Base-by-base conservation (phyloP, 2,329 filamentous ascomycete species). In the Pseudodiploospora longispora region DNA sequence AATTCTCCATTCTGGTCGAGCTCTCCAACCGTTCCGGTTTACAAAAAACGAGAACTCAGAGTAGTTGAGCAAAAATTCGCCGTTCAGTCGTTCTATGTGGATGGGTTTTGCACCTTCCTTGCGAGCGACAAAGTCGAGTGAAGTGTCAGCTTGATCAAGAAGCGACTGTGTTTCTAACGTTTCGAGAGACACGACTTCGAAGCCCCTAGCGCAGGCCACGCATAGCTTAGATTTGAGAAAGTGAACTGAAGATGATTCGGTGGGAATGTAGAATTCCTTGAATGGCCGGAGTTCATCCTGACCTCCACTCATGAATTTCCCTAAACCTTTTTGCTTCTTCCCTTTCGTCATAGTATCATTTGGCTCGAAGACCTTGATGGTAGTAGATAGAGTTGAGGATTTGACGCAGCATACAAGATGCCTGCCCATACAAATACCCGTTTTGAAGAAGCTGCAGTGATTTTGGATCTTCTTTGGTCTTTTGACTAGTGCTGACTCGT, bases 31-130 rank as follows among this genome's bases (percentile, higher is more conserved):
- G 63, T 98, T 97, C 57, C 93, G 82, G 67, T 98, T 97, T 61
- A 98, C 93, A 59, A 97, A 98, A 78, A 98, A 98, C 9, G 88
- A 95, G 67, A 96, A 98, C 63, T 98, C 93, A 4, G 88, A 93
- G 69, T 98, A 98, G 66, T 96, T 97, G 51, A 98, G 82, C 54
- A 98, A 67, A 73, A 98, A 98, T 61, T 98, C 93, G 62, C 91
- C 90, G 55, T 94, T 94, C 61, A 97, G 83, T 38, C 93, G 85
- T 66, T 98, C 94, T 54, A 98, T 97, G 59, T 97, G 91, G 52
- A 98, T 94, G 3, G 93, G 91, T 62, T 87, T 89, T 57, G 93
- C 87, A 57, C 87, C 88, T 66, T 97, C 91, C 62, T 93, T 93
- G 47, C 89, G 82, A 27, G 89, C 86, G 40, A 98, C 91, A 61